These are phyloP conservation scores for Sesbania bispinosa DNA, from an alignment of 306 rosid species.

Conservation along the genomic window DNA sequence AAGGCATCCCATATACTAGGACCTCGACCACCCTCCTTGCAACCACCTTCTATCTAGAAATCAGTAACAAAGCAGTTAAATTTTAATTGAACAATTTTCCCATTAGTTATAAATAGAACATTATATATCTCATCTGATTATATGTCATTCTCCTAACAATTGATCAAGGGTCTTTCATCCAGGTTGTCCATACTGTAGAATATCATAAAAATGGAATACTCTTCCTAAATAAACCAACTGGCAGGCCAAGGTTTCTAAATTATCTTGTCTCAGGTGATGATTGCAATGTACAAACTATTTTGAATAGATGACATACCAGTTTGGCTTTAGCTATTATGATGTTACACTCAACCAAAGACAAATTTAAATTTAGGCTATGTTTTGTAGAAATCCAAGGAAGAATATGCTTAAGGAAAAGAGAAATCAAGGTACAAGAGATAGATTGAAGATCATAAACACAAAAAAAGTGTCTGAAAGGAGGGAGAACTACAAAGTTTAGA, in stretches of 20 bases:
- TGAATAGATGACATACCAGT: conserved; percentile 3
- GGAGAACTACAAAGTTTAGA: not conserved
- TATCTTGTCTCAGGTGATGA: not conserved
- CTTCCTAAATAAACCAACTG: not conserved
- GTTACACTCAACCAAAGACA: not conserved
- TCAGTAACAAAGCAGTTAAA: conserved; percentile 22
- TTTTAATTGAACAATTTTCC: not conserved
- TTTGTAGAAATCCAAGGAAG: not conserved
- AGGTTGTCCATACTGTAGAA: not conserved
- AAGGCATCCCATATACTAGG: conserved; percentile 91
- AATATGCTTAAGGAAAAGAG: too few relatives aligned
- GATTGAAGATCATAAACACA: not conserved
- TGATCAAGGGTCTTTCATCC: not conserved
- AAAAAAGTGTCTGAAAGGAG: not conserved
- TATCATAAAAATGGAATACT: not conserved
- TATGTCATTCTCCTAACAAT: not conserved
- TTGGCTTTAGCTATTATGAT: not conserved
- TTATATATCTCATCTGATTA: not conserved
- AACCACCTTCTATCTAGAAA: conserved; percentile 84
- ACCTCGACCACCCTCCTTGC: conserved; percentile 76
- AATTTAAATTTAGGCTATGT: not conserved
- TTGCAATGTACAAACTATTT: not conserved
- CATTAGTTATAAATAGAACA: not conserved
- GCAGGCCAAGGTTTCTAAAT: not conserved
- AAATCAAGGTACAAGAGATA: not conserved